phyloP scores from a whole-genome alignment of 2,329 filamentous ascomycete genomes.

The Monilinia vaccinii-corymbosi region DNA sequence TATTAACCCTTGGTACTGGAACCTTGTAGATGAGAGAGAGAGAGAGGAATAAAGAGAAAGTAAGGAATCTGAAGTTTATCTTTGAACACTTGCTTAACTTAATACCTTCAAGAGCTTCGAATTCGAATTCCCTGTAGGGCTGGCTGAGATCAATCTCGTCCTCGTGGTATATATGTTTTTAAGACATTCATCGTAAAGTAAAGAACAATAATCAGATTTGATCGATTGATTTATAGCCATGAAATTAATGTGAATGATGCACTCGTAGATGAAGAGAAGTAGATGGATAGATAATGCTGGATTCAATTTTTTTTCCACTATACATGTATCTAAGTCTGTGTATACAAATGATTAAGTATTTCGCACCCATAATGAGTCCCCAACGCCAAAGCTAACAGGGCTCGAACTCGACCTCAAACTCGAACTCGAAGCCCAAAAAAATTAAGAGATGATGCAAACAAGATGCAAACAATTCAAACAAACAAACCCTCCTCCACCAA shows the following conservation, averaged over 20 bases:
- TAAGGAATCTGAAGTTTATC: neutral
- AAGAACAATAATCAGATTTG: no score
- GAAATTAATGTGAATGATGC: neutral
- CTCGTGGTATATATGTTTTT: neutral
- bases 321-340: neutral
- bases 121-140: neutral
- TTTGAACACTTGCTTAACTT: neutral
- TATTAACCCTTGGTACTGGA: neutral
- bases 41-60: neutral
- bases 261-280: neutral
- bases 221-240: no score
- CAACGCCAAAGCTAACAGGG: neutral
- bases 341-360: slow-evolving; percentile 6
- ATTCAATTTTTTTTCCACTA: neutral
- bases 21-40: neutral
- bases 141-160: neutral
- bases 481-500: slow-evolving; percentile 43
- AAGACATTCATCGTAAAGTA: neutral
- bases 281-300: neutral
- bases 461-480: slow-evolving; percentile 27
- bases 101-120: no score
- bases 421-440: neutral
- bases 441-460: neutral
- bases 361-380: no score
- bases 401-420: neutral